These are phyloP conservation scores for Bothriochloa decipiens DNA, from an alignment of 176 grass and related monocot genomes.

Conservation along the genomic window DNA sequence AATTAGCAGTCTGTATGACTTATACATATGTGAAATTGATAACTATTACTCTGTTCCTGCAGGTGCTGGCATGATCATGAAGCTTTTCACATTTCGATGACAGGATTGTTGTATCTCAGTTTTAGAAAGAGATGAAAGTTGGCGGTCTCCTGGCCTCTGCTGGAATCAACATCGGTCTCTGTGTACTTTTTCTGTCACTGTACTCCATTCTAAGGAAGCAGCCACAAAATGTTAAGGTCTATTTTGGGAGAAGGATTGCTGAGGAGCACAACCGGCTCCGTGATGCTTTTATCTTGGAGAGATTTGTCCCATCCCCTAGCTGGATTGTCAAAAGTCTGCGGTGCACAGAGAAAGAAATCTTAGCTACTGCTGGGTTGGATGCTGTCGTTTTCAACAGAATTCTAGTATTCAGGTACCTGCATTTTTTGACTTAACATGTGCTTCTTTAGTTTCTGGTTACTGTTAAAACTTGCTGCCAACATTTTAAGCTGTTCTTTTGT, in stretches of 20 bases:
- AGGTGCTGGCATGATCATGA: conserved; percentile 21
- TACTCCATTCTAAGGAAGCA: conserved; percentile 94
- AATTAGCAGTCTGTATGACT: conserved; percentile 3
- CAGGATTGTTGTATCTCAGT: not conserved
- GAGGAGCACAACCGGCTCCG: conserved; percentile 59
- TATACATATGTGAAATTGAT: not conserved
- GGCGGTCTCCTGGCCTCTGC: conserved; percentile 82
- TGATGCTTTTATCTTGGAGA: conserved; percentile 77
- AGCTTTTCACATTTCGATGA: conserved; percentile 34
- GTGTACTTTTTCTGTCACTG: conserved; percentile 65
- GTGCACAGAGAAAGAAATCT: conserved; percentile 80
- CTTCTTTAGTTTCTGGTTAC: conserved; percentile 6
- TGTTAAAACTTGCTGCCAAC: not conserved
- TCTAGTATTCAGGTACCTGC: conserved; percentile 74
- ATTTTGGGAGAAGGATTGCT: conserved; percentile 83
- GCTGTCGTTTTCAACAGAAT: conserved; percentile 90
- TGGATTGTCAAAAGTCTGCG: conserved; percentile 90
- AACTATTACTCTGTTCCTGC: conserved; percentile 27
- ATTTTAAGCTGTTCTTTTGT: conserved; percentile 17
- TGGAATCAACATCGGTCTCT: conserved; percentile 90
- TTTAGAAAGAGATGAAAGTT: conserved; percentile 71
- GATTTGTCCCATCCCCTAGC: conserved; percentile 74
- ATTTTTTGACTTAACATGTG: conserved; percentile 15
- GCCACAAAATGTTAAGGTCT: conserved; percentile 82
- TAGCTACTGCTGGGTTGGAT: conserved; percentile 78